Conservation (phyloP, 768 basidiomycete species). For the Gloeopeniophorella convolvens region DNA sequence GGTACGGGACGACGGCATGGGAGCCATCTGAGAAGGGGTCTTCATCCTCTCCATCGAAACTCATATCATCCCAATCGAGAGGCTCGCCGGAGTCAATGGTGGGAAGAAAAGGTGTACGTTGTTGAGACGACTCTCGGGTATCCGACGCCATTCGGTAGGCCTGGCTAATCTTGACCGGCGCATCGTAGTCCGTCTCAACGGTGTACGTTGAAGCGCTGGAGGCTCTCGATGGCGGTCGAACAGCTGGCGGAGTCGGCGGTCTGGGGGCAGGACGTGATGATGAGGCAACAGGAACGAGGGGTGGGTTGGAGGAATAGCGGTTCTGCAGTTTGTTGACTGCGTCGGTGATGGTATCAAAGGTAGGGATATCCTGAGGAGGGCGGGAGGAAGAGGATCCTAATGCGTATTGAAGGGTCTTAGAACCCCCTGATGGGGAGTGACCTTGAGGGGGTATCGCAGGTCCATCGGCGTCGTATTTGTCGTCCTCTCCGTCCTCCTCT, state of each 20-base stretch:
- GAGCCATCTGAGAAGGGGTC: slow-evolving; percentile 29
- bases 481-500: background rate
- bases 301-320: slow-evolving; percentile 3
- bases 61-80: slow-evolving; percentile 22
- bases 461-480: slow-evolving; percentile 7
- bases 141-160: background rate
- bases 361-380: slow-evolving; percentile 3
- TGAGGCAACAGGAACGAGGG: background rate
- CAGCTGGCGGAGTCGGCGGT: background rate
- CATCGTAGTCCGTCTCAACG: slow-evolving; percentile 14
- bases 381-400: slow-evolving; percentile 10
- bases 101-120: slow-evolving; percentile 20
- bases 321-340: slow-evolving; percentile 17
- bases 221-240: slow-evolving; percentile 5
- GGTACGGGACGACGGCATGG: slow-evolving; percentile 2
- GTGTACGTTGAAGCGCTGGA: slow-evolving; percentile 9
- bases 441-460: background rate
- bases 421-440: slow-evolving; percentile 8
- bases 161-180: slow-evolving; percentile 5
- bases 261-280: background rate
- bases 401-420: slow-evolving; percentile 12
- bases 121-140: background rate
- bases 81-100: slow-evolving; percentile 31
- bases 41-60: slow-evolving; percentile 12
- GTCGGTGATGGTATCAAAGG: slow-evolving; percentile 15